A percentile compares a stretch with the other conserved stretches of the same genome.
These are phyloP conservation scores for Alternaria triticina DNA, from an alignment of 2,329 filamentous ascomycete species.

Conservation along the genomic window DNA sequence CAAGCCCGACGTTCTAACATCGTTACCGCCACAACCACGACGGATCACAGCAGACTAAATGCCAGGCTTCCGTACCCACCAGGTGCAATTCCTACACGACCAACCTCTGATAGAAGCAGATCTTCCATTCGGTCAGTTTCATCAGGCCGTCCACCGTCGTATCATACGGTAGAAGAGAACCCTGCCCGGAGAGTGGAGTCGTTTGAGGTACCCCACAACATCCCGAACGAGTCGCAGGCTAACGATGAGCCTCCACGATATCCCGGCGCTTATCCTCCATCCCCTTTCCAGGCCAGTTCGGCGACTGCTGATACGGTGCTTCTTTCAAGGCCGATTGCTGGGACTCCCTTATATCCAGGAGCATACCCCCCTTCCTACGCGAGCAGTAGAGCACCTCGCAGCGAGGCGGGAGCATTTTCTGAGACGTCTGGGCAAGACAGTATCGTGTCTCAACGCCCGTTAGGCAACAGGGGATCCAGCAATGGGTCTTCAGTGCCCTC, in stretches of 20 bases:
- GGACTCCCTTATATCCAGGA: neutral
- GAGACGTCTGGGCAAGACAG: neutral
- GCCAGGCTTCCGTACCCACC: rapidly evolving
- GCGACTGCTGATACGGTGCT: neutral
- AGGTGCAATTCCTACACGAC: neutral
- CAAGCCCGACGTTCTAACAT: neutral
- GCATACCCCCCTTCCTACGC: neutral
- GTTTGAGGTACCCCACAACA: neutral
- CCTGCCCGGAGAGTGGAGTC: neutral
- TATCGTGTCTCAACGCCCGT: neutral
- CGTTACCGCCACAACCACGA: neutral
- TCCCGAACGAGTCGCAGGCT: neutral
- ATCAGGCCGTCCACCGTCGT: neutral
- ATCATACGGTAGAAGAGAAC: neutral
- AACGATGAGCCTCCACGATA: neutral
- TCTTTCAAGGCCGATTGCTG: neutral
- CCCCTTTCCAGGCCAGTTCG: neutral
- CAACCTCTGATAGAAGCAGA: neutral
- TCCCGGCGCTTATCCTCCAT: neutral
- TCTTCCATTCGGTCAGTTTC: neutral
- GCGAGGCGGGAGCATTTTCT: neutral
- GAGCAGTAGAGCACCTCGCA: neutral
- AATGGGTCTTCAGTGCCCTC: neutral
- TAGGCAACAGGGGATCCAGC: neutral
- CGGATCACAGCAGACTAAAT: neutral